Evolutionary conservation across 805 yeast species (phyloP).

Genomic region (Ogataea trehaloabstinens): DNA sequence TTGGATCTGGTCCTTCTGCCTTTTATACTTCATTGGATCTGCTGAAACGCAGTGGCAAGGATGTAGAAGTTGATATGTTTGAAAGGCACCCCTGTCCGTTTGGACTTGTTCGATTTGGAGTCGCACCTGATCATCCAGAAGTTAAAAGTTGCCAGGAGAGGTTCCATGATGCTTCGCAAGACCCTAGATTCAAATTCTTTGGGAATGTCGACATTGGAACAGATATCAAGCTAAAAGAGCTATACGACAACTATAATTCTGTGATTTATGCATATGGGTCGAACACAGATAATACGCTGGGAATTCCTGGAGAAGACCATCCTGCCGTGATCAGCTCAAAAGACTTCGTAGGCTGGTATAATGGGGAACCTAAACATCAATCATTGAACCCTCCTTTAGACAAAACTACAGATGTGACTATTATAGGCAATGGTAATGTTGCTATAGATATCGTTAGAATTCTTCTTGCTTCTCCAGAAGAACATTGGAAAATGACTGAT

Average conservation of each 20-base stretch:
- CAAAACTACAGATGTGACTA: constrained; percentile 61
- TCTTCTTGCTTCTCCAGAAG: constrained; percentile 53
- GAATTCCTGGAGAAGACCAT: constrained; percentile 57
- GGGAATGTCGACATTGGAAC: constrained; percentile 75
- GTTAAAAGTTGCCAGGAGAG: constrained; percentile 83
- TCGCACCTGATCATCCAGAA: constrained; percentile 99
- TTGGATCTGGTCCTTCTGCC: constrained; percentile 97
- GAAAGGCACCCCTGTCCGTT: constrained; percentile 87
- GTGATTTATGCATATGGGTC: constrained; percentile 85
- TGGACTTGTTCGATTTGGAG: constrained; percentile 91
- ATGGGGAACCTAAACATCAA: constrained; percentile 72
- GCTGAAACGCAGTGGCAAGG: constrained; percentile 36
- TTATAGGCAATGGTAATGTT: constrained; percentile 97
- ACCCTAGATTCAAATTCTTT: constrained; percentile 48
- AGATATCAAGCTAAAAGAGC: constrained; percentile 49
- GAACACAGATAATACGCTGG: constrained; percentile 49
- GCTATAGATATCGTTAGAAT: constrained; percentile 89
- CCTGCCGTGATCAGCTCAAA: constrained; percentile 78
- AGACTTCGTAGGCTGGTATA: constrained; percentile 94
- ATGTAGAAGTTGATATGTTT: constrained; percentile 61
- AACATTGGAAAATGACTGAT: constrained; percentile 68
- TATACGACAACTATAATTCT: constrained; percentile 62
- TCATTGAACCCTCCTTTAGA: constrained; percentile 56
- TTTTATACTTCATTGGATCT: constrained; percentile 83
- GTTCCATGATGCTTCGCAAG: constrained; percentile 48